Conservation (phyloP, 2,329 filamentous ascomycete species). For the Xylariaceae sp. region DNA sequence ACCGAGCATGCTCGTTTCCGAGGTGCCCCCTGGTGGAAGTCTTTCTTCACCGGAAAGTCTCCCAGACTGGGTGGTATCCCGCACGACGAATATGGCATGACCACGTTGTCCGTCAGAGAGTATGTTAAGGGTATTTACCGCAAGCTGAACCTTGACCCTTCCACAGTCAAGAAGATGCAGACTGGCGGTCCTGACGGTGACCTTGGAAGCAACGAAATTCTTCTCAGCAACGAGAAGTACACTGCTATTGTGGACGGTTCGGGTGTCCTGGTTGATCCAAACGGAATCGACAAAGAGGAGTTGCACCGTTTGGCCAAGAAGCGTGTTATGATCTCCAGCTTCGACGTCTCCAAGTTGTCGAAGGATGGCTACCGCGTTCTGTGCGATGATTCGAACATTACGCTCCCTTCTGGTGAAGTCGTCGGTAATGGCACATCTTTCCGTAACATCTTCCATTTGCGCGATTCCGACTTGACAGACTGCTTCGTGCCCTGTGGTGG, state of each 20-base stretch:
- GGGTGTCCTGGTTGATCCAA: conserved; percentile 88
- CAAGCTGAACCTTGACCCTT: conserved; percentile 84
- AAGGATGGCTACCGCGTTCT: conserved; percentile 84
- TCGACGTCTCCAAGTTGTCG: conserved; percentile 79
- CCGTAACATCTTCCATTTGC: conserved; percentile 95
- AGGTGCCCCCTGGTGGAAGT: conserved; percentile 98
- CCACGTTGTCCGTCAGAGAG: conserved; percentile 90
- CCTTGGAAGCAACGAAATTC: conserved; percentile 94
- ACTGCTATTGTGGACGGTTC: conserved; percentile 92
- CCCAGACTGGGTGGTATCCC: conserved; percentile 94
- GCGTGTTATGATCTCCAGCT: conserved; percentile 85
- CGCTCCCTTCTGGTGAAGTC: conserved; percentile 79
- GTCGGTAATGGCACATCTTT: conserved; percentile 89
- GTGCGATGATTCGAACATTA: conserved; percentile 84
- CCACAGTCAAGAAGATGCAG: conserved; percentile 86
- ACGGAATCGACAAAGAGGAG: conserved; percentile 80
- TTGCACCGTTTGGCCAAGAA: conserved; percentile 77
- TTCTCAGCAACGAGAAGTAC: conserved; percentile 94
- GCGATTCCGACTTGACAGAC: conserved; percentile 70
- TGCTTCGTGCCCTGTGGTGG: conserved; percentile 94
- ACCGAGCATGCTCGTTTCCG: conserved; percentile 84
- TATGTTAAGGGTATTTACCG: conserved; percentile 96
- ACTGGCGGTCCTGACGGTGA: conserved; percentile 96
- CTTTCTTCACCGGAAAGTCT: conserved; percentile 98
- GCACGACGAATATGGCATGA: conserved; percentile 96